Conservation (phyloP, 1,284 basidiomycete genomes). For the Grifola frondosa region DNA sequence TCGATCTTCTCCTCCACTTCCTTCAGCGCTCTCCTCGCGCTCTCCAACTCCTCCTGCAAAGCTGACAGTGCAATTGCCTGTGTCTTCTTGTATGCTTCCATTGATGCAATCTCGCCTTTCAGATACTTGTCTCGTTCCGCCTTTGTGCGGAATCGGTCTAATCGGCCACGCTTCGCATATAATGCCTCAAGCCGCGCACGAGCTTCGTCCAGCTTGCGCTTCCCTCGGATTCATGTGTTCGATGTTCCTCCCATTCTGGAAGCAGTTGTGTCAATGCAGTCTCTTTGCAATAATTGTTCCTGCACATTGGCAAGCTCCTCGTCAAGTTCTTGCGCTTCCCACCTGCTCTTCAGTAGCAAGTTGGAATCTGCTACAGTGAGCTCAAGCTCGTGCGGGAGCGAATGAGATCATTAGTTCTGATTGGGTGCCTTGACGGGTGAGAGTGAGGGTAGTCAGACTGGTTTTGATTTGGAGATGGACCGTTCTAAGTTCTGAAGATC, state of each 20-base stretch:
- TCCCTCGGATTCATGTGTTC: conserved; percentile 59
- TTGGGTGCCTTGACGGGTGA: conserved; percentile 73
- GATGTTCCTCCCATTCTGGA: conserved; percentile 65
- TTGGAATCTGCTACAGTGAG: conserved; percentile 81
- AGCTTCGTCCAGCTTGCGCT: conserved; percentile 71
- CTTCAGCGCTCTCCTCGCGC: conserved; percentile 45
- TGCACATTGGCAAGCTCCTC: conserved; percentile 66
- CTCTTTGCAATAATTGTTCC: conserved; percentile 62
- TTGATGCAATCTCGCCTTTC: conserved; percentile 68
- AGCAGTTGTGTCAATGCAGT: conserved; percentile 57
- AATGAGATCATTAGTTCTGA: conserved; percentile 78
- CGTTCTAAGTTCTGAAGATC: conserved; percentile 66
- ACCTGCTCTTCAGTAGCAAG: conserved; percentile 59
- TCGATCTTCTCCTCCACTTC: conserved; percentile 62
- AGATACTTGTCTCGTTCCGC: conserved; percentile 82
- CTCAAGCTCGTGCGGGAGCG: conserved; percentile 79
- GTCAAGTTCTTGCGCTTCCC: conserved; percentile 64
- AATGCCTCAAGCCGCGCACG: conserved; percentile 70
- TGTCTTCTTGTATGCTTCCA: conserved; percentile 54
- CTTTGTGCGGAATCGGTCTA: conserved; percentile 81
- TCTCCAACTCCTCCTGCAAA: conserved; percentile 45
- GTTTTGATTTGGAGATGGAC: conserved; percentile 74
- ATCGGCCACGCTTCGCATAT: conserved; percentile 86
- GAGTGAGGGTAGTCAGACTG: conserved; percentile 62
- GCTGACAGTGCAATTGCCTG: conserved; percentile 53